Conservation (phyloP, 768 basidiomycete species). For the Leccinum ochraceum region DNA sequence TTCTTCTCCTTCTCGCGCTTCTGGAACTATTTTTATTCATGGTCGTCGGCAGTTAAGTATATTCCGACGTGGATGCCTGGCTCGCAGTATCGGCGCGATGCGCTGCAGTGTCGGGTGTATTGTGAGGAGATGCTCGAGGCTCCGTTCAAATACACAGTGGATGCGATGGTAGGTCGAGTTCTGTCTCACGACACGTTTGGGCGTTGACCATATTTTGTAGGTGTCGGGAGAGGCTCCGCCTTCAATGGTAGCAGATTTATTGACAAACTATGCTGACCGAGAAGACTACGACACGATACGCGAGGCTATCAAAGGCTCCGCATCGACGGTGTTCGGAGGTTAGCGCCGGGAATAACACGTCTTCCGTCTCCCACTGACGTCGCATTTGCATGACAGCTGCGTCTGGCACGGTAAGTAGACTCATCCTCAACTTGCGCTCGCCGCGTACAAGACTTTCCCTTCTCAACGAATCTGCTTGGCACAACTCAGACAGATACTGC, state of each 20-base stretch:
- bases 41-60: constrained; percentile 4
- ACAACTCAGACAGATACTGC: constrained; percentile 15
- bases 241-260: constrained; percentile 3
- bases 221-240: not conserved
- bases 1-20: not conserved
- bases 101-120: constrained; percentile 15
- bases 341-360: not conserved
- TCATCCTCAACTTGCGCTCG: not conserved
- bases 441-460: not conserved
- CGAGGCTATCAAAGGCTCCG: constrained; percentile 1
- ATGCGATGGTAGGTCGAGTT: not conserved
- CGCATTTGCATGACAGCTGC: not conserved
- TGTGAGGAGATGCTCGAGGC: constrained; percentile 20
- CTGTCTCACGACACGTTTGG: not conserved
- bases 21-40: not conserved
- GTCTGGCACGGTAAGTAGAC: constrained; percentile 3
- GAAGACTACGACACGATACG: not conserved
- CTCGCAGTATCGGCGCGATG: constrained; percentile 4
- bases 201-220: not conserved
- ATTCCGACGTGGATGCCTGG: constrained; percentile 12
- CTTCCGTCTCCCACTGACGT: not conserved
- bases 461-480: not conserved
- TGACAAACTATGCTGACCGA: not conserved
- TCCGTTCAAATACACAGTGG: not conserved
- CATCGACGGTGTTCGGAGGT: constrained; percentile 8